phyloP scores from a whole-genome alignment of 148 eudicot genomes.

The Persicaria maculosa region DNA sequence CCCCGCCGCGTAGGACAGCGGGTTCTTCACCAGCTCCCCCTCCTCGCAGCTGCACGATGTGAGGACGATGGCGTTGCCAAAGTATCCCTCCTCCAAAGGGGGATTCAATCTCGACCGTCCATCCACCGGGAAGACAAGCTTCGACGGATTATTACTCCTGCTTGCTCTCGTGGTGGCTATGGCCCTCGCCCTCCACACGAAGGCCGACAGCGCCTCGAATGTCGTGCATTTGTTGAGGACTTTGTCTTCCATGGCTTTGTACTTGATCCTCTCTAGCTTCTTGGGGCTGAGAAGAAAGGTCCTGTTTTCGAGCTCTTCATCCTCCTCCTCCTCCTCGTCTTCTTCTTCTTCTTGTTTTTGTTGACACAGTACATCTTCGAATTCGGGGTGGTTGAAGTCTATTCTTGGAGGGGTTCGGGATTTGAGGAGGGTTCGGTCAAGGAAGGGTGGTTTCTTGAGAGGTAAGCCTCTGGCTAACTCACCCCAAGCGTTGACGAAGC shows the following conservation, averaged over 20 bases:
- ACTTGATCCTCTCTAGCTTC: slow-evolving; percentile 29
- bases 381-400: slow-evolving; percentile 38
- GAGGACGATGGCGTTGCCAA: slow-evolving; percentile 42
- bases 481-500: slow-evolving; percentile 51
- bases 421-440: slow-evolving; percentile 35
- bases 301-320: slow-evolving; percentile 22
- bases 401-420: slow-evolving; percentile 37
- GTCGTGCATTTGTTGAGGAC: slow-evolving; percentile 29
- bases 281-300: slow-evolving; percentile 33
- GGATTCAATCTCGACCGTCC: slow-evolving; percentile 38
- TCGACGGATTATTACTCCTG: slow-evolving; percentile 19
- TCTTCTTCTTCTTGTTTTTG: background rate
- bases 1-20: slow-evolving; percentile 26
- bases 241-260: slow-evolving; percentile 31
- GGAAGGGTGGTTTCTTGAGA: slow-evolving; percentile 25
- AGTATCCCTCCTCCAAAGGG: slow-evolving; percentile 38
- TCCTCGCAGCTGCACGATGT: slow-evolving; percentile 35
- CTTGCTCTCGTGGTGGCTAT: slow-evolving; percentile 15
- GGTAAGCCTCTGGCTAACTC: slow-evolving; percentile 45
- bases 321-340: background rate
- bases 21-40: slow-evolving; percentile 29
- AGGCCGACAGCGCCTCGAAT: slow-evolving; percentile 45
- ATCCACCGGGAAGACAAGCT: slow-evolving; percentile 45
- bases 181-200: slow-evolving; percentile 45
- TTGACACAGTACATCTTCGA: slow-evolving; percentile 22